These are phyloP conservation scores for Sparassis latifolia DNA, from an alignment of 1,284 basidiomycete genomes.

Conservation along the genomic window DNA sequence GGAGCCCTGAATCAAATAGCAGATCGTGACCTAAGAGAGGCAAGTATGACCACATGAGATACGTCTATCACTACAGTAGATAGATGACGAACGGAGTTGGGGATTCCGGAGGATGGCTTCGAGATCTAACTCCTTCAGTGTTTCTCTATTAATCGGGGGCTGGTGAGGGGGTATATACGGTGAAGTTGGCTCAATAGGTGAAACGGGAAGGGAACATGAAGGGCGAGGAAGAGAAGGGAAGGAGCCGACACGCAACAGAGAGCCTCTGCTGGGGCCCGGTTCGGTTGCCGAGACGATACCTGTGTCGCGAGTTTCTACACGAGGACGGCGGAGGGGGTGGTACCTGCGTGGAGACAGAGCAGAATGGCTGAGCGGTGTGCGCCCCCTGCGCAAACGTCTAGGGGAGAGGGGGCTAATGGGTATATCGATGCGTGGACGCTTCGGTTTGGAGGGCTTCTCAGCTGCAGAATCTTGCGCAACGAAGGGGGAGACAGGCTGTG, in stretches of 20 bases:
- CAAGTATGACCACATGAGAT: constrained; percentile 12
- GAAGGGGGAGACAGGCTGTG: constrained; percentile 12
- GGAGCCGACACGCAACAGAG: constrained; percentile 24
- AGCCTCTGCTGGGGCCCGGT: constrained; percentile 36
- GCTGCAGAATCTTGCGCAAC: constrained; percentile 7
- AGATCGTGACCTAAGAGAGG: constrained; percentile 72
- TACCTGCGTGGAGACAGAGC: constrained; percentile 14
- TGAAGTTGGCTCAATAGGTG: constrained; percentile 47
- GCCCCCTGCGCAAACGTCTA: constrained; percentile 19
- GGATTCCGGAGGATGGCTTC: constrained; percentile 83
- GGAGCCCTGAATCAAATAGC: constrained; percentile 76
- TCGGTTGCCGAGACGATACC: constrained; percentile 41
- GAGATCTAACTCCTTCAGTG: constrained; percentile 81
- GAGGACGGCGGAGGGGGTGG: constrained; percentile 20
- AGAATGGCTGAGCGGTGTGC: constrained; percentile 10
- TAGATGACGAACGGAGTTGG: constrained; percentile 67
- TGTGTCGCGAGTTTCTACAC: constrained; percentile 44
- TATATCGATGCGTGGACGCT: constrained; percentile 32
- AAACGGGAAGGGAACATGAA: constrained; percentile 22
- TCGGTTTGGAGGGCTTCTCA: constrained; percentile 26
- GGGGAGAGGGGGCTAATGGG: constrained; percentile 14
- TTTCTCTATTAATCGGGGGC: constrained; percentile 80
- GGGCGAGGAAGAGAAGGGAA: constrained; percentile 19
- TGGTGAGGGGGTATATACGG: constrained; percentile 60
- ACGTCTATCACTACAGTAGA: neutral